Base-by-base conservation (phyloP, 164 flowering plant genomes). In the Chloranthus sessilifolius region DNA sequence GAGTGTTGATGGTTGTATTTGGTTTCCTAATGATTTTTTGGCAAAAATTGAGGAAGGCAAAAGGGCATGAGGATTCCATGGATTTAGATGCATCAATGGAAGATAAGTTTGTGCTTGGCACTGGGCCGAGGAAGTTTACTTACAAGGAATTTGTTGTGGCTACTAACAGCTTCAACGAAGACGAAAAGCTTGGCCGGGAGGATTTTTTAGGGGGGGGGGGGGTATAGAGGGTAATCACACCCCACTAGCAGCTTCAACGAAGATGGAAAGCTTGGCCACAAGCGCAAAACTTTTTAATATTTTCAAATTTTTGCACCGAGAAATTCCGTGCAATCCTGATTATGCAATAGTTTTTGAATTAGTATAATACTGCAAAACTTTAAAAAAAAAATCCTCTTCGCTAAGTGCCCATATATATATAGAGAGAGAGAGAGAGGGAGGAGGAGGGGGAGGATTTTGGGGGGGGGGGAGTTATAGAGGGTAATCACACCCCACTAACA, bases 191-290 rank as follows among this genome's bases (percentile, higher is more conserved):
- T 2, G 63, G 10, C 45, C 58, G 54, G 63, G 64, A 35, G 68
- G 68, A 14, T 60, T 60, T 34, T n/a, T n/a, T n/a, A n/a, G n/a
- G n/a, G n/a, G n/a, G 70, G 66, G 14, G 48, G 68, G 2, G 77
- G 72, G 23, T 72, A 72, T 50, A 66, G 26, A 28, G 77, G 80
- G 2, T 48, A n/a, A n/a, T n/a, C n/a, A n/a, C n/a, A n/a, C n/a
- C n/a, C 60, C 14, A 64, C 68, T 2, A 48, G 49, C 15, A 43
- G 19, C 35, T 64, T 64, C 11, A 35, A 23, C 9, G 63, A 48
- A 5, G 60, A 58, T 3, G 63, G 68, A 6, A 59, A 59, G 52
- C 63, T 59, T n/a, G n/a, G n/a, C n/a, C n/a, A n/a, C n/a, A n/a
- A n/a, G n/a, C n/a, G 12, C n/a, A 44, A 47, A 31, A 10, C 19